Base-by-base conservation (phyloP, 2,329 filamentous ascomycete species). In the Aureobasidium lini region DNA sequence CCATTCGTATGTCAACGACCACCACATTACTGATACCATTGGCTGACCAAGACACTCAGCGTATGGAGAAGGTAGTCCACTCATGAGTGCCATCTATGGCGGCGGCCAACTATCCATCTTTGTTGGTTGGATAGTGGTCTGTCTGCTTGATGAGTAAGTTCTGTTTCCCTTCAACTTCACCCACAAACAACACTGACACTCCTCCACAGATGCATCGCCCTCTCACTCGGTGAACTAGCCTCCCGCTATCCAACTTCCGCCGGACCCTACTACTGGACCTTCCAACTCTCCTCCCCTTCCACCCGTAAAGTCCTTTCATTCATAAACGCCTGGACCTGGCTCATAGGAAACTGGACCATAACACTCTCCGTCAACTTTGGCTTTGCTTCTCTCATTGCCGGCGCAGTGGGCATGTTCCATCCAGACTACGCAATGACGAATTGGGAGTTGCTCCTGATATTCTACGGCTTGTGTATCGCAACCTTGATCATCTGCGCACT, bases 291-390 rank as follows among this genome's bases (percentile, higher is more conserved):
- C 15, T 79, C 86, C 15, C 70, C 70, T 0, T 69, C 66, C 60
- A 72, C 71, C 54, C 77, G 79, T 59, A 76, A 72, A 0, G 65
- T 77, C 0, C 69, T 82, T 9, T 84, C 84, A 42, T 90, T 85
- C 81, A 83, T 88, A 40, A 88, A 84, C 63, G 87, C 87, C 61
- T 91, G 88, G 87, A 75, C 68, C 16, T 91, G 88, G 69, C 81
- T 90, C 16, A 84, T 90, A 47, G 88, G 89, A 57, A 91, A 91
- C 73, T 86, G 90, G 71, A 89, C 86, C 62, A 91, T 92, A 65
- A 90, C 87, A 0, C 77, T 90, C 18, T 81, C 86, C 28, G 87
- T 91, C 67, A 89, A 89, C 76, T 91, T 90, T 66, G 88, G 87
- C 67, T 80, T 80, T 37, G 74, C 79, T 3, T 70, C 76, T 13